Evolutionary conservation across 2,329 filamentous ascomycete genomes (phyloP).

Genomic region (Xylariaceae sp.): DNA sequence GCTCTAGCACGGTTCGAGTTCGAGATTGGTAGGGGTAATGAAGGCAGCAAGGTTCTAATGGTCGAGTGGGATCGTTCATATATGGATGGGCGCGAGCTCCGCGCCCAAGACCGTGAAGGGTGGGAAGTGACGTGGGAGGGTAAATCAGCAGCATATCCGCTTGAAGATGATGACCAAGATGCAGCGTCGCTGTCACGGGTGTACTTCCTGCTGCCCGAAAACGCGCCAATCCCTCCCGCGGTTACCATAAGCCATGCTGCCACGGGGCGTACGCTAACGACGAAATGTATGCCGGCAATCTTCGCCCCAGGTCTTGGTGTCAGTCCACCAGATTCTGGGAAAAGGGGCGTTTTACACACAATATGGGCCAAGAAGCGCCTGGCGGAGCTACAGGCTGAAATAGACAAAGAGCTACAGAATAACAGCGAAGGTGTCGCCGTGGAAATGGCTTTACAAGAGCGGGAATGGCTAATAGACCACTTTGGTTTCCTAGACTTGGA

Average conservation of each 20-base stretch:
- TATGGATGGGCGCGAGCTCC: constrained; percentile 45
- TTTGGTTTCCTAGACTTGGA: constrained; percentile 59
- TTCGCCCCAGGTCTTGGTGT: constrained; percentile 72
- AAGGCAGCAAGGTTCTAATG: constrained; percentile 89
- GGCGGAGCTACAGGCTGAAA: constrained; percentile 70
- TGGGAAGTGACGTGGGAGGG: constrained; percentile 85
- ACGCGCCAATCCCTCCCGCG: constrained; percentile 65
- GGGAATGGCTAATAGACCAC: constrained; percentile 77
- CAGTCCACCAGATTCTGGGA: constrained; percentile 61
- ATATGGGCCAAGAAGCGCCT: constrained; percentile 85
- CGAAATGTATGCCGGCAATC: constrained; percentile 82
- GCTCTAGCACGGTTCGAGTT: constrained; percentile 86
- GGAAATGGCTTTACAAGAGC: constrained; percentile 79
- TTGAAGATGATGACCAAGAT: constrained; percentile 51
- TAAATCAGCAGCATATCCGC: constrained; percentile 67
- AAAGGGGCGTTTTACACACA: constrained; percentile 80
- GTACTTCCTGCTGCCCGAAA: constrained; percentile 77
- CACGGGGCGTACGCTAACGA: constrained; percentile 43
- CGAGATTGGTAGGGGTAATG: constrained; percentile 68
- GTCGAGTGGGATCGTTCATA: constrained; percentile 65
- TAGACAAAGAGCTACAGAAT: constrained; percentile 64
- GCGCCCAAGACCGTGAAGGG: constrained; percentile 25
- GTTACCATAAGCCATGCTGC: constrained; percentile 57
- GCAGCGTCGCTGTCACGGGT: constrained; percentile 48
- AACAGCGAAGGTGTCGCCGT: constrained; percentile 80